Evolutionary conservation across 306 rosid genomes (phyloP), one percentile per base, ranked within the genome.

Genomic region (Quillaja saponaria): DNA sequence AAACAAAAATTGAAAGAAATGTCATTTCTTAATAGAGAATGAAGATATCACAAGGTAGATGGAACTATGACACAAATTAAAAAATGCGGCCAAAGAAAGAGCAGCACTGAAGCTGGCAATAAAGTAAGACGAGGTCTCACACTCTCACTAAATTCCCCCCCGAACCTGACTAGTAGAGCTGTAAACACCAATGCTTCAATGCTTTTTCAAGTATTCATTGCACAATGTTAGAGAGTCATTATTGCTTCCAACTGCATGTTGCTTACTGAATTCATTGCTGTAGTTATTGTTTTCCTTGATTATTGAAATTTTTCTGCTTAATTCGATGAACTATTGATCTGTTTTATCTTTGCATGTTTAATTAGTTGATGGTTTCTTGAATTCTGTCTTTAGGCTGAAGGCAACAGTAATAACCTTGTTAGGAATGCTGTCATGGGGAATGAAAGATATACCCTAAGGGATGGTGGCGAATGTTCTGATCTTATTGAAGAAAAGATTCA

Each of bases 401-500:
- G 90, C 49, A 73, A 71, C 61, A 85, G 55, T 73, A 78, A 70
- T 74, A 72, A 42, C 69, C 69, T 60, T 68, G 33, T 57, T 55
- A 83, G 86, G 90, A 89, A 82, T 66, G 63, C 83, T 45, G 44
- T 82, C 71, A 51, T 73, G 44, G 95, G 82, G 66, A 85, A 79
- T 67, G 89, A 83, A 52, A 80, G 82, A 80, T 91, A 80, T 78
- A 49, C 68, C 72, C 67, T 51, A 50, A 76, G 78, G 74, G 91
- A 81, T 44, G 58, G 83, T 66, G 72, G 75, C 48, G 91, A 79
- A 75, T 83, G 81, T 60, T 78, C 87, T 85, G 90, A 84, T 65
- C 58, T 72, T 44, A 75, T 80, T 42, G 87, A 85, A 63, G 97
- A 85, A 82, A 91, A 87, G 78, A 80, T 87, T 54, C 81, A 82